Conservation (phyloP, 768 basidiomycete genomes). For the Mycena metata region DNA sequence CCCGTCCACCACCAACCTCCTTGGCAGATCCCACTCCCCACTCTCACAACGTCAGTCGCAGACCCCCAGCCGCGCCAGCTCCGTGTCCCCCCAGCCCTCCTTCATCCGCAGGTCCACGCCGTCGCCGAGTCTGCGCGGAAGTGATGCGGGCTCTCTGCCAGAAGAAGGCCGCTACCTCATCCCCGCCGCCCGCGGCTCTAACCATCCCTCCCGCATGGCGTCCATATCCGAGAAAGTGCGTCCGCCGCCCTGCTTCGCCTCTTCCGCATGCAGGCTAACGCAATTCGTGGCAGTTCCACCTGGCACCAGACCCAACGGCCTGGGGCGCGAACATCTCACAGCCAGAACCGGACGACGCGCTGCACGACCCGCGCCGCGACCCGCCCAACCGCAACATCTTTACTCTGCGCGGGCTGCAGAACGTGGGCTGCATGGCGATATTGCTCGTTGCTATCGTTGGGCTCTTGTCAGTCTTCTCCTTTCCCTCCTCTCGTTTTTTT, state of each 20-base stretch:
- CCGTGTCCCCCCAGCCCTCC: conserved; percentile 5
- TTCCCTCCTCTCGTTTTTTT: too few relatives aligned
- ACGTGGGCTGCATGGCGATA: conserved; percentile 28
- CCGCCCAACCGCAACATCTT: conserved; percentile 6
- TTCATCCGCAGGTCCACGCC: conserved; percentile 13
- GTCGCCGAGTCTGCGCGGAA: not conserved
- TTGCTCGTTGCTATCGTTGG: conserved; percentile 8
- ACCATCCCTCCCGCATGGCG: conserved; percentile 2
- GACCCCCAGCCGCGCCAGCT: not conserved
- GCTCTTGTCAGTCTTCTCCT: conserved; percentile 22
- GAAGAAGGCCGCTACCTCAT: conserved; percentile 29
- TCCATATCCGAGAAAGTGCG: conserved; percentile 34
- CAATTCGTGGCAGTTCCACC: conserved; percentile 20
- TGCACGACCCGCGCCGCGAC: conserved; percentile 30
- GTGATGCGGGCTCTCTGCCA: conserved; percentile 3
- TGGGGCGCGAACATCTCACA: conserved; percentile 31
- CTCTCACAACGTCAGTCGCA: not conserved
- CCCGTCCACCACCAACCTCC: conserved; percentile 1
- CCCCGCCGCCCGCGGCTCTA: not conserved
- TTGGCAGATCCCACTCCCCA: conserved; percentile 3
- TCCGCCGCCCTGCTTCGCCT: too few relatives aligned
- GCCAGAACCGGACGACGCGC: conserved; percentile 27
- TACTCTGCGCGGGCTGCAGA: conserved; percentile 24
- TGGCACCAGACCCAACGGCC: conserved; percentile 22
- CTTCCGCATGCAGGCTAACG: not conserved